Evolutionary conservation across 2,329 filamentous ascomycete species (phyloP).

Genomic region (Grosmannia serpens): DNA sequence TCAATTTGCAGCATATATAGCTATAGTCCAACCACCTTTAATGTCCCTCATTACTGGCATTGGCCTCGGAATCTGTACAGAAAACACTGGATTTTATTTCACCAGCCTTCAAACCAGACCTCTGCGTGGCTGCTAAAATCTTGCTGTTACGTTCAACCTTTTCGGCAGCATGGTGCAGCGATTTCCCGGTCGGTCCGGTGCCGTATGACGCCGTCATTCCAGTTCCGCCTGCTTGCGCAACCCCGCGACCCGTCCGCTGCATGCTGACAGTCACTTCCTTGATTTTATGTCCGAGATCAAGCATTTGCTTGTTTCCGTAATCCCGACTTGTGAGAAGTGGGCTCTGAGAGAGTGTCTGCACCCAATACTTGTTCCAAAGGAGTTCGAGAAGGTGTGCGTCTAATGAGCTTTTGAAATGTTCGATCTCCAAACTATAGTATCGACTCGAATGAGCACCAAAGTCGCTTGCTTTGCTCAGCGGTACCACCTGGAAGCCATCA

Average conservation of each 20-base stretch:
- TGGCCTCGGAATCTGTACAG: background rate
- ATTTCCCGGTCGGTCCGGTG: conserved; percentile 14
- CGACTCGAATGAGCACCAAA: conserved; percentile 85
- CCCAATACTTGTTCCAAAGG: conserved; percentile 99
- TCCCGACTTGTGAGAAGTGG: conserved; percentile 87
- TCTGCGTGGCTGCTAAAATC: conserved; percentile 50
- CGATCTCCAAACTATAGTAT: conserved; percentile 86
- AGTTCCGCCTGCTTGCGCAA: conserved; percentile 13
- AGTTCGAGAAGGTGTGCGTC: conserved; percentile 78
- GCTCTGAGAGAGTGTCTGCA: conserved; percentile 84
- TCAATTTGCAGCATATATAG: background rate
- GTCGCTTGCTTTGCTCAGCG: conserved; percentile 86
- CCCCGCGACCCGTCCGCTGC: conserved; percentile 20
- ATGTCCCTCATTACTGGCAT: background rate
- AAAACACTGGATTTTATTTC: conserved; percentile 56
- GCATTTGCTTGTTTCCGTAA: conserved; percentile 84
- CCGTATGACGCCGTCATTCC: conserved; percentile 17
- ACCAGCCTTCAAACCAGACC: conserved; percentile 48
- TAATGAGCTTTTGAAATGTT: conserved; percentile 87
- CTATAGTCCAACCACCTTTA: background rate
- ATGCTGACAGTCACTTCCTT: conserved; percentile 43
- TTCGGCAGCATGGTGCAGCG: conserved; percentile 37
- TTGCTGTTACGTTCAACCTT: conserved; percentile 52
- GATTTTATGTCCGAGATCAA: conserved; percentile 76
- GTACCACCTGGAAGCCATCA: conserved; percentile 65